Conservation (phyloP, 2,329 filamentous ascomycete species). For the Stachybotrys chlorohalonatus region DNA sequence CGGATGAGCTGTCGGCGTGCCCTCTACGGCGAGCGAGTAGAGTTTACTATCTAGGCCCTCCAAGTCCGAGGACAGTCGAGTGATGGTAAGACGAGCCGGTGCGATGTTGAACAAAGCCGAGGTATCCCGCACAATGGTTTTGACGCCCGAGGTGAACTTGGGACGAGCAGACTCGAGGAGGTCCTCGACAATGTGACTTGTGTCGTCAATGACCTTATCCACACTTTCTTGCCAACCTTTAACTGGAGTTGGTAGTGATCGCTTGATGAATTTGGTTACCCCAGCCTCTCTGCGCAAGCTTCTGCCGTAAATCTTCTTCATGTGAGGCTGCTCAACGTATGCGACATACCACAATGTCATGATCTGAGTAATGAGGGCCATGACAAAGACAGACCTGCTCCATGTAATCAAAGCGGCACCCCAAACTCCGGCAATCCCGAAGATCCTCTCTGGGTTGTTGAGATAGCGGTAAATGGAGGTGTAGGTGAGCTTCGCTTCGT, state of each 20-base stretch:
- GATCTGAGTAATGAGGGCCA: constrained; percentile 78
- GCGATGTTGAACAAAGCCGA: constrained; percentile 83
- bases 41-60: constrained; percentile 70
- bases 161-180: constrained; percentile 78
- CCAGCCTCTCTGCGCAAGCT: constrained; percentile 80
- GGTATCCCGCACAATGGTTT: constrained; percentile 80
- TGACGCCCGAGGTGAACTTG: constrained; percentile 78
- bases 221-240: constrained; percentile 78
- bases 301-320: constrained; percentile 93
- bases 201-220: constrained; percentile 79
- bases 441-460: constrained; percentile 92
- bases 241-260: constrained; percentile 74
- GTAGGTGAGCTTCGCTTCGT: constrained; percentile 81
- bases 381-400: constrained; percentile 75
- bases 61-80: constrained; percentile 68
- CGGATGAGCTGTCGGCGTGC: constrained; percentile 44
- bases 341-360: constrained; percentile 83
- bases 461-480: constrained; percentile 96
- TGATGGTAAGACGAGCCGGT: constrained; percentile 76
- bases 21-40: constrained; percentile 70
- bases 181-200: constrained; percentile 82
- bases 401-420: constrained; percentile 89
- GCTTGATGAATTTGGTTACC: constrained; percentile 82
- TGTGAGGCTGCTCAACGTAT: constrained; percentile 90
- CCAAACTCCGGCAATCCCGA: constrained; percentile 93